These are phyloP conservation scores for Leccinum subtestaceum DNA, from an alignment of 768 basidiomycete species.

Conservation along the genomic window DNA sequence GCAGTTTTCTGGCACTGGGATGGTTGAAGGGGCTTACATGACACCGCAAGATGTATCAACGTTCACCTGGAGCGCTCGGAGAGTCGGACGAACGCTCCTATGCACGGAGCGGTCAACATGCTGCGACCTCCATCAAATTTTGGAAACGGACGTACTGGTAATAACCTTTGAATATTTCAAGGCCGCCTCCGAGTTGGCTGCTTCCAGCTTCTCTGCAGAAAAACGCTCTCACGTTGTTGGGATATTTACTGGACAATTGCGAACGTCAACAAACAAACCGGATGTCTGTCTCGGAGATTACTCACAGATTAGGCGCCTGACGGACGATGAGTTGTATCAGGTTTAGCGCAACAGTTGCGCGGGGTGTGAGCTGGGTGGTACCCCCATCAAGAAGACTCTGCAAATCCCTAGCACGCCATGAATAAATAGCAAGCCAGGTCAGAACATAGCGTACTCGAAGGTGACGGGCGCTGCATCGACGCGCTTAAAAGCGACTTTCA, in stretches of 20 bases:
- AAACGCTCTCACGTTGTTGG: slow-evolving; percentile 46
- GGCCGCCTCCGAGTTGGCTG: slow-evolving; percentile 25
- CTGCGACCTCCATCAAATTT: neutral
- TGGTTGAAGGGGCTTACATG: slow-evolving; percentile 32
- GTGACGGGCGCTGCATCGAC: slow-evolving; percentile 38
- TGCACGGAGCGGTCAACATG: neutral
- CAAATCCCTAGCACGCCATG: slow-evolving; percentile 21
- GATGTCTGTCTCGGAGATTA: slow-evolving; percentile 1
- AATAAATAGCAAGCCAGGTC: neutral
- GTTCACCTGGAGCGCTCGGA: slow-evolving; percentile 40
- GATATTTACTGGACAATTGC: slow-evolving; percentile 34
- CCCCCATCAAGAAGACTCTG: slow-evolving; percentile 25
- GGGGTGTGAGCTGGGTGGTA: slow-evolving; percentile 21
- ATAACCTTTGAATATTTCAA: slow-evolving; percentile 48
- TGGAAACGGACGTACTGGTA: slow-evolving; percentile 42
- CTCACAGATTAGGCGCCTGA: slow-evolving; percentile 46
- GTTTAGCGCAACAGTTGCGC: slow-evolving; percentile 40
- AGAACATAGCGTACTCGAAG: slow-evolving; percentile 30
- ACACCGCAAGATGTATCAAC: slow-evolving; percentile 47
- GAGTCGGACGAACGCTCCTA: slow-evolving; percentile 47
- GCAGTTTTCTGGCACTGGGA: neutral
- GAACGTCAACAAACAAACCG: neutral
- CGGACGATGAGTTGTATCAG: slow-evolving; percentile 49
- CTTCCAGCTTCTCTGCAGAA: slow-evolving; percentile 37
- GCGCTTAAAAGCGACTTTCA: slow-evolving; percentile 33